These are phyloP conservation scores for Colletotrichum eremochloae DNA, from an alignment of 2,329 filamentous ascomycete genomes.

Conservation along the genomic window DNA sequence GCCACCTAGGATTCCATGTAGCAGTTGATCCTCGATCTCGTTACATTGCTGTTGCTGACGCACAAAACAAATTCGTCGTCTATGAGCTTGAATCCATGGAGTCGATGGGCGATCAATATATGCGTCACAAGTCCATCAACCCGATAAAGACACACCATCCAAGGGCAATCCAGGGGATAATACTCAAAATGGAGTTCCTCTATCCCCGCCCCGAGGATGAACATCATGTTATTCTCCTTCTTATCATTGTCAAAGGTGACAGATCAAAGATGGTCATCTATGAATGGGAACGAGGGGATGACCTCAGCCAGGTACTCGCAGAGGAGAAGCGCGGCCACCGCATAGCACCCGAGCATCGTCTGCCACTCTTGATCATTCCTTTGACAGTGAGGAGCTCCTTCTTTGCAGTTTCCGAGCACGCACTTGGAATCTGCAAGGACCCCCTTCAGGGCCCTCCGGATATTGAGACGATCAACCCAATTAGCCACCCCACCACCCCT, in stretches of 20 bases:
- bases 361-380: slow-evolving; percentile 80
- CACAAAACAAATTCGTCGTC: slow-evolving; percentile 78
- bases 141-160: slow-evolving; percentile 67
- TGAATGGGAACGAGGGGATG: slow-evolving; percentile 70
- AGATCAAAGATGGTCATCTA: slow-evolving; percentile 68
- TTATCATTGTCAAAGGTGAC: slow-evolving; percentile 67
- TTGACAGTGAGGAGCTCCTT: slow-evolving; percentile 79
- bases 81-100: slow-evolving; percentile 75
- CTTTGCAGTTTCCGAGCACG: slow-evolving; percentile 73
- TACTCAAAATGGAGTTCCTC: slow-evolving; percentile 90
- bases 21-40: slow-evolving; percentile 83
- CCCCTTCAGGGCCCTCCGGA: slow-evolving; percentile 64
- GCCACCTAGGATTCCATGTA: slow-evolving; percentile 72
- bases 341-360: slow-evolving; percentile 64
- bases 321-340: slow-evolving; percentile 64
- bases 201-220: slow-evolving; percentile 76
- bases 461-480: slow-evolving; percentile 61
- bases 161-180: slow-evolving; percentile 74
- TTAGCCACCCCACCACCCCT: slow-evolving; percentile 55
- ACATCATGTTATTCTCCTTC: slow-evolving; percentile 80
- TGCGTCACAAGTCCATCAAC: slow-evolving; percentile 58
- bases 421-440: slow-evolving; percentile 69
- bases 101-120: slow-evolving; percentile 65
- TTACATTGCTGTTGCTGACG: slow-evolving; percentile 77
- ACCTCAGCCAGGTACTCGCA: slow-evolving; percentile 60